These are phyloP conservation scores for Cucumis cinereus DNA, from an alignment of 306 rosid species.

Conservation along the genomic window DNA sequence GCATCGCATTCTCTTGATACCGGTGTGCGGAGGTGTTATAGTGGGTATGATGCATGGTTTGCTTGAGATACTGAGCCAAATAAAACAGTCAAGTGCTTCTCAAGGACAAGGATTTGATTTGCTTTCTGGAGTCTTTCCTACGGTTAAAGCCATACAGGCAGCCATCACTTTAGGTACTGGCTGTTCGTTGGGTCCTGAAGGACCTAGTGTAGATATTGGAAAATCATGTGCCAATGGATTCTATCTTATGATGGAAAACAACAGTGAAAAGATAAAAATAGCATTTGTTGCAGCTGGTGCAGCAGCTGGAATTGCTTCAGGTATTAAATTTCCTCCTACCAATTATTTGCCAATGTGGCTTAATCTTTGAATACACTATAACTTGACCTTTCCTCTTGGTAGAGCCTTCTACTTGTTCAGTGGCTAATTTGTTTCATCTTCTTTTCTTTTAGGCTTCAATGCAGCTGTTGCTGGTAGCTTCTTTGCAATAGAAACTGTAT, in stretches of 20 bases:
- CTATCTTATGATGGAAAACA: constrained; percentile 89
- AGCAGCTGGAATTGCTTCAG: constrained; percentile 92
- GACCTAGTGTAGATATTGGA: constrained; percentile 98
- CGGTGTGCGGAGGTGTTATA: constrained; percentile 87
- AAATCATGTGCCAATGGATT: constrained; percentile 92
- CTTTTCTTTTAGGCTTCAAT: constrained; percentile 67
- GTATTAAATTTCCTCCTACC: constrained; percentile 28
- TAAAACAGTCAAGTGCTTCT: constrained; percentile 60
- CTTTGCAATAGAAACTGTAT: constrained; percentile 95
- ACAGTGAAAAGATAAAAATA: constrained; percentile 63
- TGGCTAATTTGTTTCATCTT: constrained; percentile 14
- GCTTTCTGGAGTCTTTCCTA: constrained; percentile 70
- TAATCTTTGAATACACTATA: neutral
- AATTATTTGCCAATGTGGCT: neutral
- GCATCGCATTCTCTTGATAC: constrained; percentile 88
- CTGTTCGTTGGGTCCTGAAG: constrained; percentile 98
- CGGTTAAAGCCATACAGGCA: constrained; percentile 87
- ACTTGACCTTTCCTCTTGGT: neutral
- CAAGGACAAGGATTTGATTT: constrained; percentile 74
- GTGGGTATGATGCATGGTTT: constrained; percentile 99
- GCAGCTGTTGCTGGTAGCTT: constrained; percentile 99
- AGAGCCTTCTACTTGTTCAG: neutral
- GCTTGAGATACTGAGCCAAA: constrained; percentile 76
- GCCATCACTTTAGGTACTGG: constrained; percentile 93
- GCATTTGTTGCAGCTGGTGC: constrained; percentile 99